Evolutionary conservation across 495 filamentous ascomycete genomes (phyloP).

Genomic region (Aspergillus mulundensis): DNA sequence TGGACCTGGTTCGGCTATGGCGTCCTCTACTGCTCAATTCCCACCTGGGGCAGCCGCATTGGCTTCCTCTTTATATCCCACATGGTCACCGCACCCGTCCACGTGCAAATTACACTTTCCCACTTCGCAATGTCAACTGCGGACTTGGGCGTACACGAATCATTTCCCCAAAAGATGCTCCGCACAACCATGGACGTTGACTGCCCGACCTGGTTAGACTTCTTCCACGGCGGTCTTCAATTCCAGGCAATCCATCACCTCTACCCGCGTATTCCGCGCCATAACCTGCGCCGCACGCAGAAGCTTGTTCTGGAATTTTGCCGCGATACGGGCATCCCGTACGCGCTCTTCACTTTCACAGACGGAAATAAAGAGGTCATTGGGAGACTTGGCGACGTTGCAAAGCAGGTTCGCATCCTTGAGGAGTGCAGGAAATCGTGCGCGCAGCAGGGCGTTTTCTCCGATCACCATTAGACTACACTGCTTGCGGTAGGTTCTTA

Average conservation of each 20-base stretch:
- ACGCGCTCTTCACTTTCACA: conserved; percentile 89
- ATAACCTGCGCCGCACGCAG: conserved; percentile 84
- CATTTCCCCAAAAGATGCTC: conserved; percentile 94
- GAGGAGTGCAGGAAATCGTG: conserved; percentile 75
- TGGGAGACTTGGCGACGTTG: conserved; percentile 76
- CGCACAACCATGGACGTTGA: conserved; percentile 98
- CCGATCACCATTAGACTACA: conserved; percentile 27
- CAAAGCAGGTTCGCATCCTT: conserved; percentile 79
- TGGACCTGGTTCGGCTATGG: conserved; percentile 94
- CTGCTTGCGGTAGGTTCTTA: neutral
- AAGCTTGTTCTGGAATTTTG: conserved; percentile 86
- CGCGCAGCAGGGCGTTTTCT: conserved; percentile 38
- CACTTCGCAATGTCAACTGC: conserved; percentile 97
- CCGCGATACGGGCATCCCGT: conserved; percentile 84
- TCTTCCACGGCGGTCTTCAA: conserved; percentile 92
- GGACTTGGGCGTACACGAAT: conserved; percentile 81
- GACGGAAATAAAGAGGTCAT: conserved; percentile 90
- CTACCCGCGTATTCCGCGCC: conserved; percentile 88
- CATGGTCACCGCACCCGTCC: conserved; percentile 78
- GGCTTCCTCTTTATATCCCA: conserved; percentile 83
- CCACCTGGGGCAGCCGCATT: conserved; percentile 64
- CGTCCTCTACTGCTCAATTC: conserved; percentile 72
- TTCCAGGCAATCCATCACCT: conserved; percentile 97
- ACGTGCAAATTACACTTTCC: conserved; percentile 92
- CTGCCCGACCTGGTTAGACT: conserved; percentile 92